Conservation (phyloP, 2,329 filamentous ascomycete genomes). For the Orbilia ellipsospora region DNA sequence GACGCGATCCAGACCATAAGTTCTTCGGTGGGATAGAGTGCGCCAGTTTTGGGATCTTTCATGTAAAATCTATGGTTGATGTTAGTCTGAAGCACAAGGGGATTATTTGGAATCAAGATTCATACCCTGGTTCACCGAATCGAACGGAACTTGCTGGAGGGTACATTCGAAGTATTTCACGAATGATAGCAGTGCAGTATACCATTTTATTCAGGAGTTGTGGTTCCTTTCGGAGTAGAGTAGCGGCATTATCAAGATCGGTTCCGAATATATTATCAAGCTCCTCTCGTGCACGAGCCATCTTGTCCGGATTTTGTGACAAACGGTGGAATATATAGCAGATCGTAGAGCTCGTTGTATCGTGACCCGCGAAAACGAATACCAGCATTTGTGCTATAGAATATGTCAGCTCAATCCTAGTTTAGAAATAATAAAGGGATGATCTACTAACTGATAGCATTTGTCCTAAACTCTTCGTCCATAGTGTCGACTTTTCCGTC, state of each 20-base stretch:
- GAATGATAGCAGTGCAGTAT: conserved; percentile 68
- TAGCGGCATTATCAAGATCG: conserved; percentile 62
- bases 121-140: conserved; percentile 57
- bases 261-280: conserved; percentile 68
- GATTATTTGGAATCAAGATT: neutral
- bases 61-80: conserved; percentile 61
- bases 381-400: conserved; percentile 57
- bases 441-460: conserved; percentile 60
- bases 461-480: conserved; percentile 57
- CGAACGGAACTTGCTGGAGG: conserved; percentile 66
- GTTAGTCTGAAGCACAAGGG: neutral
- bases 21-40: conserved; percentile 64
- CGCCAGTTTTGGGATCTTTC: conserved; percentile 64
- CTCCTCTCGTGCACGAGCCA: conserved; percentile 64
- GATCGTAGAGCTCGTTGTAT: conserved; percentile 62
- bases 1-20: conserved; percentile 64
- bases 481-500: conserved; percentile 55
- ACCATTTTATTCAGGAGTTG: conserved; percentile 66
- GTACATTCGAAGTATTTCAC: conserved; percentile 68
- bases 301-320: conserved; percentile 60
- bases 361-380: conserved; percentile 64
- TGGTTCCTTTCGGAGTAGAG: conserved; percentile 64
- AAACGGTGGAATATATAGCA: conserved; percentile 63
- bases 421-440: neutral
- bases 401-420: neutral